A percentile compares a stretch with the other conserved stretches of the same genome.
Evolutionary conservation across 148 eudicot genomes (phyloP).

Genomic region (Arctostaphylos glauca): DNA sequence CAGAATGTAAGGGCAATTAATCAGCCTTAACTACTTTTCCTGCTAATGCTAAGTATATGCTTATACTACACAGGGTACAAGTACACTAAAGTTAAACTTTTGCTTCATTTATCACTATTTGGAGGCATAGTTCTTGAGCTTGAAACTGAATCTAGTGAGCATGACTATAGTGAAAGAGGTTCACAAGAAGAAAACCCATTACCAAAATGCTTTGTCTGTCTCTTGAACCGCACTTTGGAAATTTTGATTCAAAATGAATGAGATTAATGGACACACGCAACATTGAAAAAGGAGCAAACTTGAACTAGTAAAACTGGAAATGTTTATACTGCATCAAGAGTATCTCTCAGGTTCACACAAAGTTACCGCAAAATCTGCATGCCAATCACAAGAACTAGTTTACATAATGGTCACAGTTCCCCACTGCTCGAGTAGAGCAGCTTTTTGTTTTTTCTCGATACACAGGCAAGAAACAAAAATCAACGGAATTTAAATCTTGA

Average conservation of each 20-base stretch:
- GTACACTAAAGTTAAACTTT: too few relatives aligned
- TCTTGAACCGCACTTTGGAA: neutral
- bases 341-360: neutral
- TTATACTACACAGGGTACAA: too few relatives aligned
- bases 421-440: constrained; percentile 14
- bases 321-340: neutral
- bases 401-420: constrained; percentile 13
- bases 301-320: neutral
- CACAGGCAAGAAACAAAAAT: neutral
- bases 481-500: constrained; percentile 2
- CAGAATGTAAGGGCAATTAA: too few relatives aligned
- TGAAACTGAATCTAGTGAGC: neutral
- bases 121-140: neutral
- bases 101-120: neutral
- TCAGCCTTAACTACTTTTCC: too few relatives aligned
- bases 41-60: too few relatives aligned
- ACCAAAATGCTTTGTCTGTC: neutral
- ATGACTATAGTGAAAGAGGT: neutral
- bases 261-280: neutral
- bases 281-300: neutral
- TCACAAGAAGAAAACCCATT: neutral
- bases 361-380: neutral
- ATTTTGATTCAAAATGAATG: neutral
- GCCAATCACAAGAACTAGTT: constrained; percentile 5
- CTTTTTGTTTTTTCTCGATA: too few relatives aligned